A percentile compares a stretch with the other conserved stretches of the same genome.
These are phyloP conservation scores for Auricularia sp. DNA, from an alignment of 768 basidiomycete genomes.

Conservation along the genomic window DNA sequence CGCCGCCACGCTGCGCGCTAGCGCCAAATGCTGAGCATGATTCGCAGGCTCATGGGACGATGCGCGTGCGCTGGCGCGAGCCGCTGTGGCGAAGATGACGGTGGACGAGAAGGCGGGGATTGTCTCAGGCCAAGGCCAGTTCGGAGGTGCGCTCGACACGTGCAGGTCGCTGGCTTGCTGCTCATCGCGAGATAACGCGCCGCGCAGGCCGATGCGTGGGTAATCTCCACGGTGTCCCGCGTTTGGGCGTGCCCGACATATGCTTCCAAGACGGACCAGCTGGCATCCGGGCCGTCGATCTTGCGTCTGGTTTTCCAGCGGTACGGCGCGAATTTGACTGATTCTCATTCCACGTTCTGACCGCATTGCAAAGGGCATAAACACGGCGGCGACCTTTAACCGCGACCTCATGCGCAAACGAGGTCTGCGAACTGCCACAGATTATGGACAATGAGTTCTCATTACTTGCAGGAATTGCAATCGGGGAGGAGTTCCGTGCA, in stretches of 20 bases:
- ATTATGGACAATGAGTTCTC: not conserved
- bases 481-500: slow-evolving; percentile 76
- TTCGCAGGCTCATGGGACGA: slow-evolving; percentile 35
- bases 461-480: slow-evolving; percentile 27
- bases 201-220: slow-evolving; percentile 63
- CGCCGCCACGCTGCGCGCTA: not conserved
- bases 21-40: not conserved
- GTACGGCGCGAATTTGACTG: not conserved
- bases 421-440: slow-evolving; percentile 25
- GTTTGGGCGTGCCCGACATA: slow-evolving; percentile 43
- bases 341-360: not conserved
- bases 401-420: slow-evolving; percentile 67
- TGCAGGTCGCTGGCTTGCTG: not conserved
- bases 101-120: slow-evolving; percentile 5
- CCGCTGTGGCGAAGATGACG: slow-evolving; percentile 29
- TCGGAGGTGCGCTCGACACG: not conserved
- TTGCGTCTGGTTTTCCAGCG: slow-evolving; percentile 72
- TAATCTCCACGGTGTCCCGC: slow-evolving; percentile 30
- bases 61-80: slow-evolving; percentile 49
- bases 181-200: slow-evolving; percentile 43
- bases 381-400: slow-evolving; percentile 68
- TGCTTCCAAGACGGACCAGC: slow-evolving; percentile 61
- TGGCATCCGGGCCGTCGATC: slow-evolving; percentile 67
- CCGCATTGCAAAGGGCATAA: slow-evolving; percentile 36
- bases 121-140: not conserved